Conservation (phyloP, 1,284 basidiomycete species). For the Ceratobasidium sp. region DNA sequence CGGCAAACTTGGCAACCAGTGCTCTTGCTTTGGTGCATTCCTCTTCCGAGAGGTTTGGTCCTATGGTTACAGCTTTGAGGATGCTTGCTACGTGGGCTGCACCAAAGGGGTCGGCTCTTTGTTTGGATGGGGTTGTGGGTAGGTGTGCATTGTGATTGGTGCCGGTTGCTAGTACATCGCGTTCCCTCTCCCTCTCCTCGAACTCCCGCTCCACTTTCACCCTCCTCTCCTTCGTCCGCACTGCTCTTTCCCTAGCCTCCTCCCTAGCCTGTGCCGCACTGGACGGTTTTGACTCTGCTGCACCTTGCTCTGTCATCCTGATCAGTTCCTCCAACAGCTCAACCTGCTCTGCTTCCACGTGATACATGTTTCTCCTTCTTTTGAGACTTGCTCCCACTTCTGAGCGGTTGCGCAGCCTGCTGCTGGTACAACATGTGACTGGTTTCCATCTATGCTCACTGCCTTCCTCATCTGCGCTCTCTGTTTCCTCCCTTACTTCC, state of each 20-base stretch:
- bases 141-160: conserved; percentile 10
- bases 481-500: not conserved
- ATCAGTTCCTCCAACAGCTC: not conserved
- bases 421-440: not conserved
- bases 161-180: not conserved
- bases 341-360: too few species aligned
- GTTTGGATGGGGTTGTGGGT: not conserved
- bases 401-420: not conserved
- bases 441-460: not conserved
- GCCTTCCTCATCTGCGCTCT: not conserved
- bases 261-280: too few species aligned
- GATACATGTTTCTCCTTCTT: not conserved
- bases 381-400: too few species aligned
- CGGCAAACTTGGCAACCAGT: conserved; percentile 8
- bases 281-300: too few species aligned
- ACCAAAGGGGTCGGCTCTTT: conserved; percentile 51
- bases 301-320: not conserved
- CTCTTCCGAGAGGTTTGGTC: conserved; percentile 45
- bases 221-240: too few species aligned
- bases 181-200: not conserved
- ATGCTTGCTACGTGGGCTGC: conserved; percentile 52
- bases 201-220: too few species aligned
- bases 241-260: too few species aligned
- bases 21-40: conserved; percentile 23
- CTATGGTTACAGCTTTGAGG: conserved; percentile 49